phyloP scores from a whole-genome alignment of 352 stramenopile genomes.

The Globisporangium rhizosaccharum region DNA sequence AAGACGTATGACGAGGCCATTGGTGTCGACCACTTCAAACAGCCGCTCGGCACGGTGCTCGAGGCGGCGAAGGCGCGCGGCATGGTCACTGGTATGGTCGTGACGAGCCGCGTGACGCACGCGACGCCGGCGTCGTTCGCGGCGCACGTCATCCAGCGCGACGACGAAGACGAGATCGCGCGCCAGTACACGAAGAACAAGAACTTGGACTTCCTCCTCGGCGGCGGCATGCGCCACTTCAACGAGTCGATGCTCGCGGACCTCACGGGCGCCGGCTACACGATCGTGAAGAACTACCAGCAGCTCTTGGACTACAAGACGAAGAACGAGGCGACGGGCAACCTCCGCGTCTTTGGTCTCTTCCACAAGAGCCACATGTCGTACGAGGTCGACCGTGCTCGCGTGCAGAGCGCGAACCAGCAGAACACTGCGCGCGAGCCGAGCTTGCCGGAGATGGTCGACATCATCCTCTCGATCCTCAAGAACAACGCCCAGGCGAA shows the following conservation, averaged over 20 bases:
- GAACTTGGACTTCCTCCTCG: constrained; percentile 61
- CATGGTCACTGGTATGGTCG: constrained; percentile 66
- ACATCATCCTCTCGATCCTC: constrained; percentile 48
- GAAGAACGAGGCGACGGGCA: constrained; percentile 35
- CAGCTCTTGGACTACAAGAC: constrained; percentile 48
- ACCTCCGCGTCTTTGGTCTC: constrained; percentile 50
- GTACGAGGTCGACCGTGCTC: constrained; percentile 57
- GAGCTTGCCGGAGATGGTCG: constrained; percentile 57
- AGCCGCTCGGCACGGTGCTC: constrained; percentile 55
- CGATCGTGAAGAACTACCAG: constrained; percentile 45
- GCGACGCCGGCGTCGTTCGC: constrained; percentile 53
- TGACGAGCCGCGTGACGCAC: constrained; percentile 60
- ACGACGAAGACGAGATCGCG: constrained; percentile 52
- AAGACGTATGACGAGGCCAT: constrained; percentile 65
- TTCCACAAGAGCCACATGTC: constrained; percentile 64
- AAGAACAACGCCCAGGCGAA: constrained; percentile 67
- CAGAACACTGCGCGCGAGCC: constrained; percentile 40
- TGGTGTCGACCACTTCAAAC: constrained; percentile 45
- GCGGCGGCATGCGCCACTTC: constrained; percentile 47
- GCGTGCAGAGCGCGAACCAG: constrained; percentile 26
- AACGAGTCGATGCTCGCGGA: constrained; percentile 41
- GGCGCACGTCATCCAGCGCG: constrained; percentile 43
- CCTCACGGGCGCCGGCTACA: constrained; percentile 37
- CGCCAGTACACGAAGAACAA: constrained; percentile 61
- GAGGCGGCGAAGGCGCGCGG: constrained; percentile 54